Base-by-base conservation (phyloP, 768 basidiomycete species). In the Panellus pusillus region DNA sequence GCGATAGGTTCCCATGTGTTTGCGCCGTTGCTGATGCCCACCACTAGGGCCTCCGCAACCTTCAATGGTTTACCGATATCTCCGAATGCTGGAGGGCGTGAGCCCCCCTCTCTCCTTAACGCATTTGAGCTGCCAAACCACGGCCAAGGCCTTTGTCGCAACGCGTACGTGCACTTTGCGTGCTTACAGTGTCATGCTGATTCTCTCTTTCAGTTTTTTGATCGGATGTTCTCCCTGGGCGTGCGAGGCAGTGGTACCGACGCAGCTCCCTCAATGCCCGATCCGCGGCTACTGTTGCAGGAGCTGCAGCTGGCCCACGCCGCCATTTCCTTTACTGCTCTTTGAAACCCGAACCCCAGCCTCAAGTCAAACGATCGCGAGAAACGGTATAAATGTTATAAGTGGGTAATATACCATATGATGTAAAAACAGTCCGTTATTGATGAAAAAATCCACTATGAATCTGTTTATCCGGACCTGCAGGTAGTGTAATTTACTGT, bases 41-140 rank as follows among this genome's bases (percentile, higher is more conserved):
- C 27, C 32, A n/a, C 17, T 46, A 90, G 87, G 89, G 6, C 89
- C 90, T 2, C 89, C 87, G 53, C 91, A 92, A 72, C 91, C 92
- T 1, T 91, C 89, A 29, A 93, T 95, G 87, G 89, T 93, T 19
- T 94, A 87, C 66, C 89, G 95, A 27, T 96, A 93, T 72, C 80
- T 96, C 32, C 83, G 94, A 42, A 88, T 87, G 69, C 78, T 98
- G 11, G 94, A 98, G 69, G 92, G 91, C 18, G 83, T 94, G 57
- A 93, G 89, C 61, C 94, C 94, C 2, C 90, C 93, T 7, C 75
- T 98, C 37, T 80, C 87, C 8, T 80, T 97, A 38, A 89, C 88
- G 0, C 92, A 95, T 61, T 86, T 94, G 28, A 79, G 82, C 15
- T 98, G 94, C 69, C 94, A 97, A 66, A 86, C 82, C 9, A 89